These are phyloP conservation scores for Sarocladium kiliense DNA, from an alignment of 2,329 filamentous ascomycete species.

Conservation along the genomic window DNA sequence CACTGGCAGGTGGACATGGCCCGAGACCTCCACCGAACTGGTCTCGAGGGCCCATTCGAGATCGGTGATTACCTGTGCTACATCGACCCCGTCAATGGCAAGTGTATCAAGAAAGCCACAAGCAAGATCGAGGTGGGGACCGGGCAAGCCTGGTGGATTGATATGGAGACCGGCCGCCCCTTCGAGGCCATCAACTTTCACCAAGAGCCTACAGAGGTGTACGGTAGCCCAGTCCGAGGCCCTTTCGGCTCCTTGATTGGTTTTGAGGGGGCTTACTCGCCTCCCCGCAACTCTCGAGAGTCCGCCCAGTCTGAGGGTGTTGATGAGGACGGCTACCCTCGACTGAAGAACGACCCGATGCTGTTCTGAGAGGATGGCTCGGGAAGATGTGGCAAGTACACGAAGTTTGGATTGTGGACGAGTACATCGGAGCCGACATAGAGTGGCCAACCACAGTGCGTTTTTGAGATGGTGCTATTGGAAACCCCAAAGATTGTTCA, in stretches of 20 bases:
- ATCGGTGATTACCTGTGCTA: constrained; percentile 9
- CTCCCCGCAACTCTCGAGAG: background rate
- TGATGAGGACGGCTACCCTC: background rate
- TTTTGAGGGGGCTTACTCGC: background rate
- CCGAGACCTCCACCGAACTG: background rate
- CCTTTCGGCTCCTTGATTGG: background rate
- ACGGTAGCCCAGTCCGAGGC: background rate
- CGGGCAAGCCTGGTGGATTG: background rate
- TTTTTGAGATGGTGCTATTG: too few species aligned
- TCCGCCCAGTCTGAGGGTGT: too few species aligned
- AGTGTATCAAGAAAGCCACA: background rate
- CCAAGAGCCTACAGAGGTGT: background rate
- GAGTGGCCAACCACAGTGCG: too few species aligned
- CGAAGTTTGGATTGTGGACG: too few species aligned
- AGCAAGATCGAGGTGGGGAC: background rate
- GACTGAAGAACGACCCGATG: background rate
- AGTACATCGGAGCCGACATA: too few species aligned
- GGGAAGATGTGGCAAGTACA: background rate
- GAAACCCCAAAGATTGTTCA: too few species aligned
- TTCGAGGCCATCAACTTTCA: background rate
- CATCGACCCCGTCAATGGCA: background rate
- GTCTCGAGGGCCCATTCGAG: constrained; percentile 7
- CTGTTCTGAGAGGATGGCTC: background rate
- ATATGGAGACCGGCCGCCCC: background rate
- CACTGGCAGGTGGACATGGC: constrained; percentile 5